phyloP scores from a whole-genome alignment of 1,139 yeast genomes.

The Kodamaea sp. region DNA sequence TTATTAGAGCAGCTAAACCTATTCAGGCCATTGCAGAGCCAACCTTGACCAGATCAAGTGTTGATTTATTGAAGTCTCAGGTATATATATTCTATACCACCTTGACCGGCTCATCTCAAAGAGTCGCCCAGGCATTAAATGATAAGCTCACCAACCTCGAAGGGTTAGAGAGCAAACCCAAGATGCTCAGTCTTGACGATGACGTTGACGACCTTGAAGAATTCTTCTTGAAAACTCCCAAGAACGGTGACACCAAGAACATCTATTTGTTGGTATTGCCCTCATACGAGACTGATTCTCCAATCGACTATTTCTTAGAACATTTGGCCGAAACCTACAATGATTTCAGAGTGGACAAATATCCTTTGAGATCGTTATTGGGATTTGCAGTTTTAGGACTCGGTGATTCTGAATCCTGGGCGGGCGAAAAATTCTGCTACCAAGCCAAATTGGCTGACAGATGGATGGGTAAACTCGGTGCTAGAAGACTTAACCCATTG shows the following conservation, averaged over 20 bases:
- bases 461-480: constrained; percentile 82
- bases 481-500: constrained; percentile 76
- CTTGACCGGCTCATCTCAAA: constrained; percentile 76
- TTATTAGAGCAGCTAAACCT: constrained; percentile 41
- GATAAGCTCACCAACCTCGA: constrained; percentile 34
- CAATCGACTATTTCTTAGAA: constrained; percentile 84
- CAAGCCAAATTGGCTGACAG: constrained; percentile 78
- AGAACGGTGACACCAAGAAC: constrained; percentile 34
- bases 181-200: constrained; percentile 67
- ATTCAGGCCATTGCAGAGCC: constrained; percentile 16
- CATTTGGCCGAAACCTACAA: constrained; percentile 77
- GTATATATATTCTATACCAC: constrained; percentile 78
- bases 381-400: constrained; percentile 87
- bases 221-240: constrained; percentile 69
- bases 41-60: constrained; percentile 31
- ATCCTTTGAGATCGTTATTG: constrained; percentile 63
- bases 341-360: constrained; percentile 84
- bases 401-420: constrained; percentile 87
- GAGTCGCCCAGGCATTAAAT: constrained; percentile 58
- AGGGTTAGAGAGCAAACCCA: constrained; percentile 46
- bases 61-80: constrained; percentile 43
- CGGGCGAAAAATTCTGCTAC: constrained; percentile 76
- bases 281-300: constrained; percentile 90
- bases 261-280: constrained; percentile 81
- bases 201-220: constrained; percentile 85